Evolutionary conservation across 352 stramenopile species (phyloP).

Genomic region (Vaucheria bursata): DNA sequence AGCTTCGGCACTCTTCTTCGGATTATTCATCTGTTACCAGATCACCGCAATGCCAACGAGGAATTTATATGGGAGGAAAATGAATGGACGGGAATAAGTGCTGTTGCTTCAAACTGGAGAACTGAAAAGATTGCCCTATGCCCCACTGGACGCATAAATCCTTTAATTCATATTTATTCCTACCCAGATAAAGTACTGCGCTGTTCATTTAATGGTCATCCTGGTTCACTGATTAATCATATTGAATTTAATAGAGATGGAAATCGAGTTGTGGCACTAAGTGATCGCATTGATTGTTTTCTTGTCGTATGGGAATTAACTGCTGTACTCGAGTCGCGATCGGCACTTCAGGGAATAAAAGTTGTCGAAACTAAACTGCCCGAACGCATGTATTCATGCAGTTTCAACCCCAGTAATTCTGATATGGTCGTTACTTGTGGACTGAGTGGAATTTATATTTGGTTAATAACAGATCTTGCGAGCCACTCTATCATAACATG

Average conservation of each 20-base stretch:
- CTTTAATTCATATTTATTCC: conserved; percentile 42
- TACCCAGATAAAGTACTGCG: conserved; percentile 19
- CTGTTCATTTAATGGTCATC: conserved; percentile 30
- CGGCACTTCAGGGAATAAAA: conserved; percentile 30
- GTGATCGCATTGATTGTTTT: conserved; percentile 40
- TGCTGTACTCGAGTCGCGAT: conserved; percentile 13
- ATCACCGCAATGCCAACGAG: conserved; percentile 40
- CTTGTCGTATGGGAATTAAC: conserved; percentile 39
- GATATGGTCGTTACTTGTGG: conserved; percentile 41
- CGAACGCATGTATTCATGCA: conserved; percentile 40
- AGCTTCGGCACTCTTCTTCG: conserved; percentile 38
- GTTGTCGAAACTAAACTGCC: conserved; percentile 37
- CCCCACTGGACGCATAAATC: conserved; percentile 36
- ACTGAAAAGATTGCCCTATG: conserved; percentile 30
- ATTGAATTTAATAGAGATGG: conserved; percentile 40
- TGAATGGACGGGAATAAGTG: conserved; percentile 44
- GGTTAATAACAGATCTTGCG: conserved; percentile 35
- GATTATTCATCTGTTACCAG: conserved; percentile 44
- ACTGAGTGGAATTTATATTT: conserved; percentile 30
- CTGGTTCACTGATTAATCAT: conserved; percentile 23
- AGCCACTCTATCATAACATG: conserved; percentile 36
- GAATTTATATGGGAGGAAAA: conserved; percentile 47
- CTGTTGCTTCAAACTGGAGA: conserved; percentile 39
- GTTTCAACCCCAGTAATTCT: conserved; percentile 34
- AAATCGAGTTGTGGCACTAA: conserved; percentile 28